A percentile compares a stretch with the other conserved stretches of the same genome.
Conservation (phyloP, 139 green algal species). For the Closterium sp. region DNA sequence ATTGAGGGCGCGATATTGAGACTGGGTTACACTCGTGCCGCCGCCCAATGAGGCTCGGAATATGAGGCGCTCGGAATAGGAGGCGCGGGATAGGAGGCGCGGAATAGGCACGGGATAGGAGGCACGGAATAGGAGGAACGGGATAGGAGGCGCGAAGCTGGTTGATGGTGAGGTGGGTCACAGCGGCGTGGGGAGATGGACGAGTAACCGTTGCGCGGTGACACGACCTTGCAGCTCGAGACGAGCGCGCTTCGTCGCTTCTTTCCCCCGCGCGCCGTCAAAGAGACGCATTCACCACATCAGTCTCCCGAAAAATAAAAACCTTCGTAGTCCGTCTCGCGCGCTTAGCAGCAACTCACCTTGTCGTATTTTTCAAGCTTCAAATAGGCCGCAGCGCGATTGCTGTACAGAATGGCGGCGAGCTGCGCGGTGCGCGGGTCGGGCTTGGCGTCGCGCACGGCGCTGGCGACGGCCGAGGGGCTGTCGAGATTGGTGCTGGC, state of each 20-base stretch:
- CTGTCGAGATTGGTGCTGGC: constrained; percentile 11
- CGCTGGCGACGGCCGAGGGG: not conserved
- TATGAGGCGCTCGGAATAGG: no score
- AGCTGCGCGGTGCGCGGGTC: not conserved
- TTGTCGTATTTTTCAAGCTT: constrained; percentile 22
- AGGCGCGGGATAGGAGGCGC: no score
- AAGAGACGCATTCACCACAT: not conserved
- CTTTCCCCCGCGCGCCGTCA: no score
- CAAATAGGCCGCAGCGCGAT: constrained; percentile 20
- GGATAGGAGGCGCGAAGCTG: no score
- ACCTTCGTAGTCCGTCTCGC: not conserved
- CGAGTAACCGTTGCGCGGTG: no score
- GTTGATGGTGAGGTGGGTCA: no score
- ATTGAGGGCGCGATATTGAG: not conserved
- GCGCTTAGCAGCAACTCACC: not conserved
- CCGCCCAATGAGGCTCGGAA: no score
- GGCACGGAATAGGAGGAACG: no score
- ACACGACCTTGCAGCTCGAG: no score
- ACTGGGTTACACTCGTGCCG: not conserved
- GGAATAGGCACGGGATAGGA: no score
- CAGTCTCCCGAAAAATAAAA: not conserved
- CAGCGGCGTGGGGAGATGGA: no score
- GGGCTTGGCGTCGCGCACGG: not conserved
- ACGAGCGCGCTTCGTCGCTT: no score
- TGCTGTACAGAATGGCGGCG: constrained; percentile 14